phyloP scores from a whole-genome alignment of 1,139 yeast species.

The Candida dubliniensis region DNA sequence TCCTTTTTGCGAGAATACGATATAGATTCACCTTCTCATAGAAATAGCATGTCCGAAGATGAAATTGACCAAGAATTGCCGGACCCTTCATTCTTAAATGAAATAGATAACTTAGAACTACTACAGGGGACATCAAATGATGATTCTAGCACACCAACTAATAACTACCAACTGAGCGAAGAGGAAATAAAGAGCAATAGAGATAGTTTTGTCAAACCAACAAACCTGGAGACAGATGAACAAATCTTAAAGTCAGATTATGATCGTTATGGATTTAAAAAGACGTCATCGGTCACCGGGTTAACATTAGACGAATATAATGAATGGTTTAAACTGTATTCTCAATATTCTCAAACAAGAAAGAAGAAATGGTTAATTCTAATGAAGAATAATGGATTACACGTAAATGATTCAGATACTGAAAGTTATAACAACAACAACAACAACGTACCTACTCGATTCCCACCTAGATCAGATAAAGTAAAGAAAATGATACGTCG shows the following conservation, averaged over 20 bases:
- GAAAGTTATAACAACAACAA: conserved; percentile 4
- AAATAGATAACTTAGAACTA: conserved; percentile 12
- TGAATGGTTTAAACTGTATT: conserved; percentile 69
- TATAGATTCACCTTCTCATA: conserved; percentile 19
- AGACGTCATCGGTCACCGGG: conserved; percentile 47
- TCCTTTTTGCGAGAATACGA: conserved; percentile 31
- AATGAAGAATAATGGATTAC: conserved; percentile 68
- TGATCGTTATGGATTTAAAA: conserved; percentile 87
- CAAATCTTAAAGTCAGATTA: conserved; percentile 38
- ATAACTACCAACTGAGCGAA: background rate
- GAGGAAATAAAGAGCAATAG: conserved; percentile 6
- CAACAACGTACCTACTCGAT: conserved; percentile 40
- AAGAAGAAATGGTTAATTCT: conserved; percentile 73
- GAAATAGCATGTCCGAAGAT: conserved; percentile 5
- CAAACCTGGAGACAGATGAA: conserved; percentile 12
- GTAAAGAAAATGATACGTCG: conserved; percentile 79
- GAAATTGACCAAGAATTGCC: background rate
- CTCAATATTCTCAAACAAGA: conserved; percentile 60
- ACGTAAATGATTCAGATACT: conserved; percentile 32
- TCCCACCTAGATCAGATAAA: conserved; percentile 84
- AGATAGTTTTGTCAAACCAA: conserved; percentile 15
- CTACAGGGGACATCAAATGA: conserved; percentile 5
- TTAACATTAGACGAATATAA: conserved; percentile 61
- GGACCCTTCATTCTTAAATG: conserved; percentile 7
- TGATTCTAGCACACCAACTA: background rate